Evolutionary conservation across 2,329 filamentous ascomycete genomes (phyloP).

Genomic region (Botrytis porri): DNA sequence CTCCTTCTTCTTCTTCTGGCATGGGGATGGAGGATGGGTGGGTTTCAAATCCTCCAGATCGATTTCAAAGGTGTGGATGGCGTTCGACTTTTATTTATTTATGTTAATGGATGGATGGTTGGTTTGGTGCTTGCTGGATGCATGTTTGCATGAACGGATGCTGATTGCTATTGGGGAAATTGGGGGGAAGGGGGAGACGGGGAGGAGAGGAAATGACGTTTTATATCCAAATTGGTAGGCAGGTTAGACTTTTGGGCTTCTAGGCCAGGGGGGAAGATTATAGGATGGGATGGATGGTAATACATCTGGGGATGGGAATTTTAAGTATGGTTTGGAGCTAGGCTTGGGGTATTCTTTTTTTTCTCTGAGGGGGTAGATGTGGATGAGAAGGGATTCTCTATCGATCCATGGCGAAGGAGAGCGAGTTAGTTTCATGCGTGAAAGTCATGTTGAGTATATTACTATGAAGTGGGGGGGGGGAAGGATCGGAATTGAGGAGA

Average conservation of each 20-base stretch:
- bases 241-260: slow-evolving; percentile 3
- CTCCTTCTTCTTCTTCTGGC: slow-evolving; percentile 2
- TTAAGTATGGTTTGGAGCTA: slow-evolving; percentile 7
- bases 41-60: neutral
- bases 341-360: neutral
- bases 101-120: neutral
- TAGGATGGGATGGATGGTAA: neutral
- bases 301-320: neutral
- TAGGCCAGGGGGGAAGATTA: neutral
- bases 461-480: neutral
- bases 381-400: too few relatives aligned
- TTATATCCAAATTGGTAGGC: slow-evolving; percentile 11
- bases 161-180: slow-evolving; percentile 9
- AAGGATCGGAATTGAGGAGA: too few relatives aligned
- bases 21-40: slow-evolving; percentile 9
- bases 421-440: neutral
- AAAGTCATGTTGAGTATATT: neutral
- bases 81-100: neutral
- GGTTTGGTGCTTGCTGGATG: slow-evolving; percentile 11
- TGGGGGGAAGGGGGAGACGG: neutral
- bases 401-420: neutral
- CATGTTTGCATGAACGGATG: neutral
- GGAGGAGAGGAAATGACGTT: neutral
- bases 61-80: neutral
- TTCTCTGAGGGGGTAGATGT: neutral